These are phyloP conservation scores for Clitocybe nebularis DNA, from an alignment of 1,284 basidiomycete species.

Conservation along the genomic window DNA sequence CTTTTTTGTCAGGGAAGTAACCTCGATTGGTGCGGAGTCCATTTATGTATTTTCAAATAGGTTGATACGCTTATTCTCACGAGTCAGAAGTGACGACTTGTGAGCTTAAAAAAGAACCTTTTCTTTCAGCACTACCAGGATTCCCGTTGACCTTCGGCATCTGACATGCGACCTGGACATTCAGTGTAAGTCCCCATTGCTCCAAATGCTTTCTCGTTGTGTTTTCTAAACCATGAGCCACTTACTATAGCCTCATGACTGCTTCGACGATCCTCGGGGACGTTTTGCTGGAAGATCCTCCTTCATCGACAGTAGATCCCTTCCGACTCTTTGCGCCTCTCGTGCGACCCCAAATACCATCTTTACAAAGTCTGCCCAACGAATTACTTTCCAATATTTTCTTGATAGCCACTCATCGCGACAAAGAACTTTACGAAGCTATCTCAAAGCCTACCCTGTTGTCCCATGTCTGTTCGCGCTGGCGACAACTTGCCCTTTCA, in stretches of 20 bases:
- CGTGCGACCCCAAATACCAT: conserved; percentile 5
- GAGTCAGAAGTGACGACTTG: neutral
- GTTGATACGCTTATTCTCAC: neutral
- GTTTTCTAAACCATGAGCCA: neutral
- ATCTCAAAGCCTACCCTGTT: conserved; percentile 27
- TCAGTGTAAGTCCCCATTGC: neutral
- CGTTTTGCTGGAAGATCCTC: conserved; percentile 11
- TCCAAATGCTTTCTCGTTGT: neutral
- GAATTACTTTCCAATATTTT: conserved; percentile 42
- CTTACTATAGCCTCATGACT: neutral
- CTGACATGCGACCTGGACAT: too few species aligned
- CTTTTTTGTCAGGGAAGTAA: conserved; percentile 7
- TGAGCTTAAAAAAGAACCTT: neutral
- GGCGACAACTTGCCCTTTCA: conserved; percentile 40
- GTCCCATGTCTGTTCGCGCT: conserved; percentile 43
- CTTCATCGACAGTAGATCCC: conserved; percentile 8
- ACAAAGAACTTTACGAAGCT: conserved; percentile 23
- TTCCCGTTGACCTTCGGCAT: too few species aligned
- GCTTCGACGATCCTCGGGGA: conserved; percentile 10
- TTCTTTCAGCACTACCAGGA: too few species aligned
- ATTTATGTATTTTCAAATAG: conserved; percentile 2
- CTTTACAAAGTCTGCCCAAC: conserved; percentile 30
- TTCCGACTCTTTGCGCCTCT: conserved; percentile 12
- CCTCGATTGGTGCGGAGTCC: conserved; percentile 7
- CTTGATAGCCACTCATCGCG: conserved; percentile 21